Percentiles rank a stretch among this genome's conserved stretches.
phyloP scores from a whole-genome alignment of 768 basidiomycete species.

The Kwoniella heveanensis region DNA sequence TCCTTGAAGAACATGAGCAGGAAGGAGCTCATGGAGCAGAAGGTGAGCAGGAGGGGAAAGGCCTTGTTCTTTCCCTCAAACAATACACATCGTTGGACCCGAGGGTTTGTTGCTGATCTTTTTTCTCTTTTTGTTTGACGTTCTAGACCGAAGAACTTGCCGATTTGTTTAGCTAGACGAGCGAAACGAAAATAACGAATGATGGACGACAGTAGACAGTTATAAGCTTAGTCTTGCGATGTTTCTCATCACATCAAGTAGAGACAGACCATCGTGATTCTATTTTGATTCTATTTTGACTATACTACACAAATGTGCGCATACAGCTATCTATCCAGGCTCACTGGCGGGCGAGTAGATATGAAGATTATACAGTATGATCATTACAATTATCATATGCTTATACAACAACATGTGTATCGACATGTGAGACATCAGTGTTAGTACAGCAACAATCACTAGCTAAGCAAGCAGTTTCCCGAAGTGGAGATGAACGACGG shows the following conservation, averaged over 20 bases:
- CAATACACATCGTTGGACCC: no score
- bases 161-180: conserved; percentile 40
- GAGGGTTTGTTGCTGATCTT: conserved; percentile 11
- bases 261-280: no score
- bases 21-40: conserved; percentile 79
- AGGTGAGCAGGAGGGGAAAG: conserved; percentile 60
- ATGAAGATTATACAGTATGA: not conserved
- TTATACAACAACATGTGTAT: not conserved
- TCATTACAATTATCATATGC: not conserved
- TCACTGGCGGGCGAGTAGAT: not conserved
- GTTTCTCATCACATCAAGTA: no score
- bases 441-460: no score
- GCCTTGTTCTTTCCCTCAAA: no score
- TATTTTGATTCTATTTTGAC: no score
- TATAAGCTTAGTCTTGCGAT: no score
- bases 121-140: not conserved
- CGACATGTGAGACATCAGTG: not conserved
- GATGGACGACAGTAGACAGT: no score
- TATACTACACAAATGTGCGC: no score
- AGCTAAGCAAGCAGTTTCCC: no score
- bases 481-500: no score
- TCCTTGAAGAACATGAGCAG: conserved; percentile 87
- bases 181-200: not conserved
- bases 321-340: no score
- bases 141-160: conserved; percentile 47